A percentile compares a stretch with the other conserved stretches of the same genome.
Evolutionary conservation across 306 rosid species (phyloP).

Genomic region (Citrullus mucosospermus): DNA sequence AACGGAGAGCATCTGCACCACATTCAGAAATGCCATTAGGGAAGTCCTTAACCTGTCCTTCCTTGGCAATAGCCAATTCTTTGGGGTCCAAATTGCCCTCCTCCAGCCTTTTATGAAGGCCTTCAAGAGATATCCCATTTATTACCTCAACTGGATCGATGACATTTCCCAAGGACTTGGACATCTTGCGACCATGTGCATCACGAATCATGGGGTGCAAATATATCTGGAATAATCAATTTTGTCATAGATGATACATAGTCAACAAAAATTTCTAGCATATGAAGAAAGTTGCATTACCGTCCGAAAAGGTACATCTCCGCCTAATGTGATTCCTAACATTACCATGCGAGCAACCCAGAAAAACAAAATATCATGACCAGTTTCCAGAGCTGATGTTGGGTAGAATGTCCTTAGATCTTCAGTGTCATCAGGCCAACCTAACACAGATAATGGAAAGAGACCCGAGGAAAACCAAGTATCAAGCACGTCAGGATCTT

Average conservation of each 20-base stretch:
- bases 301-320: conserved; percentile 64
- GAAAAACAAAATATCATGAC: conserved; percentile 87
- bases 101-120: conserved; percentile 71
- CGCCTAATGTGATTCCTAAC: conserved; percentile 81
- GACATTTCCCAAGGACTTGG: conserved; percentile 95
- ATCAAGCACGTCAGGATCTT: conserved; percentile 95
- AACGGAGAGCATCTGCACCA: conserved; percentile 93
- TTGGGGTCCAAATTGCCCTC: conserved; percentile 81
- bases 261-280: not conserved
- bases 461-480: conserved; percentile 98
- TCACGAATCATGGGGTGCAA: conserved; percentile 98
- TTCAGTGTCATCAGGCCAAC: conserved; percentile 86
- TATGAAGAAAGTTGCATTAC: conserved; percentile 21
- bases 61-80: conserved; percentile 62
- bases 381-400: conserved; percentile 93
- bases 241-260: not conserved
- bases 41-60: conserved; percentile 82
- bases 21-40: conserved; percentile 90
- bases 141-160: conserved; percentile 90
- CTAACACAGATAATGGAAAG: conserved; percentile 79
- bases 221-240: conserved; percentile 48
- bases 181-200: conserved; percentile 99
- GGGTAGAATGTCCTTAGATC: conserved; percentile 88
- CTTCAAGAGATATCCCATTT: conserved; percentile 69
- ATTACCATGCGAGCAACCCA: conserved; percentile 99